Evolutionary conservation across 2,329 filamentous ascomycete genomes (phyloP).

Genomic region (Cladosporium cucumerinum): DNA sequence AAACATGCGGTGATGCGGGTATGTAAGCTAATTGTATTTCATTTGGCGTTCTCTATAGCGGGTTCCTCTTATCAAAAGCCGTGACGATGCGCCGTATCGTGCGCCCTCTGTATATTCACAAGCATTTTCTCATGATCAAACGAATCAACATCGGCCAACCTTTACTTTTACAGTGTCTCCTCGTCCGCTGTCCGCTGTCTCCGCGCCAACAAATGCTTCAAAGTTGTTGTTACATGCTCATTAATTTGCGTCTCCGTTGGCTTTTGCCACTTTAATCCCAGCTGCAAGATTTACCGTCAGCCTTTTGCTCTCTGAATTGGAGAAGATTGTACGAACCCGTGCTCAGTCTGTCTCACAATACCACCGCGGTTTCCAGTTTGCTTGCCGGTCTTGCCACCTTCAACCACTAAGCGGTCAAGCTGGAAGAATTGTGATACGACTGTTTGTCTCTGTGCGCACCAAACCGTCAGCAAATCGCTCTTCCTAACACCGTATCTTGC

Average conservation of each 20-base stretch:
- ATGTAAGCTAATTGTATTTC: not conserved
- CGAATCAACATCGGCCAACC: not conserved
- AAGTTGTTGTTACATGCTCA: slow-evolving; percentile 7
- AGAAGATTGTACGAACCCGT: slow-evolving; percentile 56
- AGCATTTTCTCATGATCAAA: not conserved
- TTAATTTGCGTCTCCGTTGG: not conserved
- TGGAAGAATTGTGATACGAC: slow-evolving; percentile 94
- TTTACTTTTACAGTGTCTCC: slow-evolving; percentile 1
- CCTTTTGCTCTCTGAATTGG: not conserved
- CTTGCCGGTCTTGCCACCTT: slow-evolving; percentile 77
- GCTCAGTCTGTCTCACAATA: slow-evolving; percentile 73
- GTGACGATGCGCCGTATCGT: not conserved
- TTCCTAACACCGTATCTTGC: not conserved
- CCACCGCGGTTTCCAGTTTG: slow-evolving; percentile 64
- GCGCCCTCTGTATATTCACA: not conserved
- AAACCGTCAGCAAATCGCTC: slow-evolving; percentile 36
- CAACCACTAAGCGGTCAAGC: slow-evolving; percentile 84
- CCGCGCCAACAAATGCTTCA: slow-evolving; percentile 6
- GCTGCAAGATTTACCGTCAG: not conserved
- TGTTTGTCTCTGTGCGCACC: slow-evolving; percentile 75
- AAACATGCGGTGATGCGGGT: slow-evolving; percentile 18
- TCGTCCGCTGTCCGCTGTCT: not conserved
- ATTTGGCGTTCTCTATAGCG: slow-evolving; percentile 2
- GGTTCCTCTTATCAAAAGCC: not conserved
- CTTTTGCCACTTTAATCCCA: slow-evolving; percentile 7